Base-by-base conservation (phyloP, 225 moss, liverwort and hornwort species). In the Asterella californica region DNA sequence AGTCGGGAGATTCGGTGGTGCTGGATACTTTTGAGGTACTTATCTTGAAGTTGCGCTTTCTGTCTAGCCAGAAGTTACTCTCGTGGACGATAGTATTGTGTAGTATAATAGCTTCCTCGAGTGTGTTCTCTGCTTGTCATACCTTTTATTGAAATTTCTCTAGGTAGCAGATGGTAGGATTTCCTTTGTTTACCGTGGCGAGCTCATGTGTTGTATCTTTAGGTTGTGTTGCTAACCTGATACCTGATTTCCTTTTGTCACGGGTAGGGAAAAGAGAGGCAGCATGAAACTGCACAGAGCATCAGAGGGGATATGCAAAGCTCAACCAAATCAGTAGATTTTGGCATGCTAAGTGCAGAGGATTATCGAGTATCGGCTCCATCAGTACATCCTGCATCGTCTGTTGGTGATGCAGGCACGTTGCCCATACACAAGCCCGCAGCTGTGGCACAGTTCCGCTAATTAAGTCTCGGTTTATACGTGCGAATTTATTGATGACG, bases 241-340 rank as follows among this genome's bases (percentile, higher is more conserved):
- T 46, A 64, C 45, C 47, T 83, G 81, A n/a, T 47, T 77, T 50
- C 49, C 79, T n/a, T 55, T 70, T 81, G 75, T 78, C 55, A 76
- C 47, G 81, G 75, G 53, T 82, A 87, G 87, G 87, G 57, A 77
- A 84, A 68, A 80, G 81, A 80, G 77, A 84, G 90, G 90, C 90
- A 78, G 89, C 89, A 77, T 84, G 90, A 87, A 90, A 89, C 63
- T 89, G 90, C 83, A 94, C 91, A 79, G 89, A 91, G 74, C 81
- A 84, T 83, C 89, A 90, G 79, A 79, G 81, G 78, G 83, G 84
- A 82, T 70, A 75, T 77, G 66, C 82, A 87, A 79, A 78, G 67
- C 80, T 82, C 84, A 77, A 68, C 82, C 32, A 79, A 79, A 75
- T 83, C 83, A 70, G 78, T 80, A 87, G 82, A 77, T 69, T 77